Evolutionary conservation across 768 basidiomycete genomes (phyloP), one percentile per base, ranked within the genome.

Genomic region (Phaffia tasmanica): DNA sequence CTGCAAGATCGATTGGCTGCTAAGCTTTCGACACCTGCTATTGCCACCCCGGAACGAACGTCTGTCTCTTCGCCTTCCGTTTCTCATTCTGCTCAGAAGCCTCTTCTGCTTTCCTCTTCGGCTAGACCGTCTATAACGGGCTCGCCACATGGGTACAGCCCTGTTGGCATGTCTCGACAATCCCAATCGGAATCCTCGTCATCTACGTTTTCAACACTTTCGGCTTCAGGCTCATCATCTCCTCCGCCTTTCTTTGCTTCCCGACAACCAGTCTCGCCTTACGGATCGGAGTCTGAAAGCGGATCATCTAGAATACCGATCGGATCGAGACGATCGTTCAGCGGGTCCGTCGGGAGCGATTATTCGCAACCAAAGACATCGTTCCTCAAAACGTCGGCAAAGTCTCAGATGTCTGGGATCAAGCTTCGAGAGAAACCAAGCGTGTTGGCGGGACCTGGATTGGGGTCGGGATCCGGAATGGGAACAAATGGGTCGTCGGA

Each of bases 381-480:
- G 21, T 67, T 67, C 54, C 60, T 67, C 60, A 67, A 67, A 46
- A 62, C 65, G 46, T 62, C 65, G 16, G 47, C 65, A 27, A 67
- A 67, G 60, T 29, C 65, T 15, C 65, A 61, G 11, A 49, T 55
- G 15, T 60, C 65, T 16, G 65, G 65, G 1, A 60, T 67, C 29
- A 61, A 58, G n/a, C 54, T 67, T 18, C 51, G 65, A 30, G 50
- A 54, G 16, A 54, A 59, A 46, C 14, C 60, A 27, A 27, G 23
- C 47, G 21, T 56, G 1, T 16, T 51, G 14, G 21, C 57, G 30
- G 29, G 18, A 6, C 0, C 58, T 47, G 47, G 30, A 27, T 23
- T 59, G 30, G 29, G 18, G 3, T 0, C 58, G 58, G 47, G 30
- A 27, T 23, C 27, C 9, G 27, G 56, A 29, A 57, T 7, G 56